phyloP scores from a whole-genome alignment of 768 basidiomycete species.

The Russula ochroleuca region DNA sequence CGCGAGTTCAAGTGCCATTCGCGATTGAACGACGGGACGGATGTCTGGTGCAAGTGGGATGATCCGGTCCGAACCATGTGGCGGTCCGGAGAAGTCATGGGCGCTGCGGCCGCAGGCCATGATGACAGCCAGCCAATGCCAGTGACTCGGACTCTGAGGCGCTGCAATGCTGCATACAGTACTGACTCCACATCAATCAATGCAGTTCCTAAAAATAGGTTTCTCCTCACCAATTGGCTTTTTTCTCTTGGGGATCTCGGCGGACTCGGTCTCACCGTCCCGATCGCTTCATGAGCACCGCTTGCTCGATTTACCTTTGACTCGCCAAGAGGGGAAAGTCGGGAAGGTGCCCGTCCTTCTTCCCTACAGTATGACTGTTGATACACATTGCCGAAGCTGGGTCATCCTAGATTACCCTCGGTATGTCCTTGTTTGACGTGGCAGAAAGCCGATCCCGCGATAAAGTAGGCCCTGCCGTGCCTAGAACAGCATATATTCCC shows the following conservation, averaged over 20 bases:
- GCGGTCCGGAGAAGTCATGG: neutral
- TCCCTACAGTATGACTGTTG: neutral
- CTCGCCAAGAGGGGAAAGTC: neutral
- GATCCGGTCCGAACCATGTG: neutral
- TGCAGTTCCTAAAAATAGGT: neutral
- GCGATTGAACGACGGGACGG: neutral
- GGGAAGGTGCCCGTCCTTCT: neutral
- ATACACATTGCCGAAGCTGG: neutral
- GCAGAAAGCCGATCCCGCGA: neutral
- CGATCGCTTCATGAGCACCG: neutral
- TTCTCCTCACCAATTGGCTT: neutral
- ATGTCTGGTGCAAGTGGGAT: neutral
- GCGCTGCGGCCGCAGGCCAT: too few relatives aligned
- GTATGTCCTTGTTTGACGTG: neutral
- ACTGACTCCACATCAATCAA: neutral
- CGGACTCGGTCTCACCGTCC: neutral
- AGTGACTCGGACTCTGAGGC: neutral
- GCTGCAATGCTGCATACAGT: neutral
- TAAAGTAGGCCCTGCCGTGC: neutral
- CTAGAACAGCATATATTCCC: slow-evolving; percentile 1
- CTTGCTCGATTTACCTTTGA: slow-evolving; percentile 3
- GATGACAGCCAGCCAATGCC: too few relatives aligned
- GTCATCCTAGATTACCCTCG: neutral
- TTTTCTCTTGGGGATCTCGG: neutral
- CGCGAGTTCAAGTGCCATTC: slow-evolving; percentile 21